Percentiles rank a stretch among this genome's conserved stretches.
These are phyloP conservation scores for Cercis canadensis DNA, from an alignment of 306 rosid species.

Conservation along the genomic window DNA sequence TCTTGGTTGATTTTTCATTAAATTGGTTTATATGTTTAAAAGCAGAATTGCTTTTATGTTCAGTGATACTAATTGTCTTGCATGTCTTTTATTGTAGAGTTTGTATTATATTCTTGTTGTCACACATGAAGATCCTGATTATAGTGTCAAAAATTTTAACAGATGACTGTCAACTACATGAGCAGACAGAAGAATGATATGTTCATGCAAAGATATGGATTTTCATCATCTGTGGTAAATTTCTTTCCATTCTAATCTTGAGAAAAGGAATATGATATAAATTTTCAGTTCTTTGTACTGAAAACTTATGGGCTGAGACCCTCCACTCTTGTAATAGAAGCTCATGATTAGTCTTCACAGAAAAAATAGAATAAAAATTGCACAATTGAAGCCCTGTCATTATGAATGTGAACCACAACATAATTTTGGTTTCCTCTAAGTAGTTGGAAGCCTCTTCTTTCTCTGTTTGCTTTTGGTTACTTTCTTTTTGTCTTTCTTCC, in stretches of 20 bases:
- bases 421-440: not conserved
- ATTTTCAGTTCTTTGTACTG: slow-evolving; percentile 25
- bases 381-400: not conserved
- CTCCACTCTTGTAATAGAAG: not conserved
- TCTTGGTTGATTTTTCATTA: not conserved
- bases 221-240: slow-evolving; percentile 88
- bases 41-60: not conserved
- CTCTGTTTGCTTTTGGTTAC: too few relatives aligned
- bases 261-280: slow-evolving; percentile 6
- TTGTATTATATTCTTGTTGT: slow-evolving; percentile 26
- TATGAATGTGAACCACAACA: not conserved
- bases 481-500: not conserved
- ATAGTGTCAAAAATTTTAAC: slow-evolving; percentile 47
- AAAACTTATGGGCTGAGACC: slow-evolving; percentile 1
- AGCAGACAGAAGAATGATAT: slow-evolving; percentile 62
- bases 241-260: slow-evolving; percentile 24
- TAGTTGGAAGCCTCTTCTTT: not conserved
- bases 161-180: slow-evolving; percentile 91
- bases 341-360: not conserved
- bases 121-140: slow-evolving; percentile 40
- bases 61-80: slow-evolving; percentile 7
- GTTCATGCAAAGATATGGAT: slow-evolving; percentile 89
- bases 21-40: not conserved
- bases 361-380: not conserved
- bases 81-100: not conserved